phyloP scores from a whole-genome alignment of 2,329 filamentous ascomycete genomes.

The Apiospora rasikravindrae region DNA sequence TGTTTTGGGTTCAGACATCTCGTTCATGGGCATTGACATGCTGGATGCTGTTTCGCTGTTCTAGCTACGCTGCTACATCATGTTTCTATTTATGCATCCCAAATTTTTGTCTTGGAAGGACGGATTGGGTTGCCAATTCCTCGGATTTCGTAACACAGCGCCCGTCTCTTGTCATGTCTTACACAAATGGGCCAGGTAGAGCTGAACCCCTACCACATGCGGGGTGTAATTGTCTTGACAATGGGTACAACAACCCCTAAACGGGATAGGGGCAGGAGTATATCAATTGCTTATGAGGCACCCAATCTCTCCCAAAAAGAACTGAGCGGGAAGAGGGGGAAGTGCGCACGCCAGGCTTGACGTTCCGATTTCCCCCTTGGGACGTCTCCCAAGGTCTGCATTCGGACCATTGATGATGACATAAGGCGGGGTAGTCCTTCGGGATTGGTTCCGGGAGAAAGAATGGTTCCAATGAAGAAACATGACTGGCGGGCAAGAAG shows the following conservation, averaged over 20 bases:
- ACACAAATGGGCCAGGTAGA: neutral
- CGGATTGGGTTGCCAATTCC: neutral
- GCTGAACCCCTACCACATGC: neutral
- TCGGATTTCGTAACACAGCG: neutral
- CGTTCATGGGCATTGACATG: neutral
- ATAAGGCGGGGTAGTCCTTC: constrained; percentile 3
- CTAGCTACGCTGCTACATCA: neutral
- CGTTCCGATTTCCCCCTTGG: constrained; percentile 3
- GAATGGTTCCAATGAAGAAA: neutral
- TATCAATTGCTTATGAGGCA: neutral
- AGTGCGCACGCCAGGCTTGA: neutral
- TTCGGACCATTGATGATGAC: neutral
- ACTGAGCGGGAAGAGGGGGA: too few species aligned
- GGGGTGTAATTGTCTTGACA: neutral
- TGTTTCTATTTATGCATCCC: neutral
- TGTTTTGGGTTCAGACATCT: neutral
- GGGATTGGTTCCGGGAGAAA: neutral
- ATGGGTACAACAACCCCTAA: neutral
- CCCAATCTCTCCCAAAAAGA: neutral
- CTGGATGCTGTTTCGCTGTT: neutral
- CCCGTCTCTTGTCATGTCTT: neutral
- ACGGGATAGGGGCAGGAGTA: neutral
- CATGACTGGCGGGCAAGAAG: neutral
- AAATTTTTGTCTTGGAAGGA: neutral
- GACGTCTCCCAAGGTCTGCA: neutral